phyloP scores from a whole-genome alignment of 177 flowering plant species.

The Telopea speciosissima region DNA sequence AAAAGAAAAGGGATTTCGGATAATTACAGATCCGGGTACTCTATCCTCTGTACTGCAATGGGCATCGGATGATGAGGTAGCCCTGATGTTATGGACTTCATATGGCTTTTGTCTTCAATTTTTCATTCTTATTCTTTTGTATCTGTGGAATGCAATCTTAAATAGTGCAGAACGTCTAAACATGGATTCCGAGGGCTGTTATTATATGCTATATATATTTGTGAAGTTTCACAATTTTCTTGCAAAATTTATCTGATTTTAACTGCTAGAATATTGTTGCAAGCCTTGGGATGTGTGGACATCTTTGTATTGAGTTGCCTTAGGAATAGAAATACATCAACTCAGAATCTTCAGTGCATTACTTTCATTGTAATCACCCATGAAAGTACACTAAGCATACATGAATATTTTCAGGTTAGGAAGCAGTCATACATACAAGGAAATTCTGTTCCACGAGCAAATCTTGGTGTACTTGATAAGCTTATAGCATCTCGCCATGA shows the following conservation, averaged over 20 bases:
- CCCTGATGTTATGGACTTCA: not conserved
- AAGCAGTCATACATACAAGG: conserved; percentile 70
- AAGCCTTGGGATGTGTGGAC: not conserved
- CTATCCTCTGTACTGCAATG: conserved; percentile 59
- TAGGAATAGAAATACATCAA: too few relatives aligned
- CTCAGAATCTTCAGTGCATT: not conserved
- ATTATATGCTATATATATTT: too few relatives aligned
- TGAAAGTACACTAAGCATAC: not conserved
- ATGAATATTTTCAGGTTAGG: conserved; percentile 54
- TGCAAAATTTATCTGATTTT: not conserved
- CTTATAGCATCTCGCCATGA: conserved; percentile 86
- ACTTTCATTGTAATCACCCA: not conserved
- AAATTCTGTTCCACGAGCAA: conserved; percentile 80
- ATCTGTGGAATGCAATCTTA: not conserved
- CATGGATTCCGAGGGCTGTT: not conserved
- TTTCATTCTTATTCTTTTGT: not conserved
- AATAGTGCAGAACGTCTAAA: not conserved
- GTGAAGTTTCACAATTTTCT: not conserved
- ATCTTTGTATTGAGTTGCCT: too few relatives aligned
- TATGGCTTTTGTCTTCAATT: not conserved
- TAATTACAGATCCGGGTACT: conserved; percentile 52
- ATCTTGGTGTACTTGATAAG: conserved; percentile 76
- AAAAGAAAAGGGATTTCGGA: conserved; percentile 65
- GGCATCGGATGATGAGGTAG: conserved; percentile 78
- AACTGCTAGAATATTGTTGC: not conserved